Conservation (phyloP, 345 rosid species). For the Melastoma malabathricum region DNA sequence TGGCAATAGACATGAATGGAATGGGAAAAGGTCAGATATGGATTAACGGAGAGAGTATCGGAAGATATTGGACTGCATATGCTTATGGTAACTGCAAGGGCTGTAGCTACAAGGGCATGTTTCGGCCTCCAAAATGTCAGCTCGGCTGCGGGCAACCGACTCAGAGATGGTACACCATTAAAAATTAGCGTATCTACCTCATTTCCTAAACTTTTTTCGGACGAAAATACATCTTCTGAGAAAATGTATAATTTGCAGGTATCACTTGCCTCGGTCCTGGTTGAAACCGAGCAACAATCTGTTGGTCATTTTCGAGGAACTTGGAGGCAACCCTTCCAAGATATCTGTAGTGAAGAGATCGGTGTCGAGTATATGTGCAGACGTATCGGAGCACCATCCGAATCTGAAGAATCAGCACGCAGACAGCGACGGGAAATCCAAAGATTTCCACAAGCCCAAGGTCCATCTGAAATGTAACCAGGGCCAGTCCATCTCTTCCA, state of each 20-base stretch:
- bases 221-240: neutral
- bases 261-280: slow-evolving; percentile 56
- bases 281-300: slow-evolving; percentile 31
- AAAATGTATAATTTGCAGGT: slow-evolving; percentile 24
- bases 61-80: slow-evolving; percentile 37
- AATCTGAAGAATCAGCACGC: slow-evolving; percentile 92
- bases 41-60: slow-evolving; percentile 39
- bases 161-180: slow-evolving; percentile 35
- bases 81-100: slow-evolving; percentile 31
- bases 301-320: slow-evolving; percentile 42
- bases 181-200: neutral
- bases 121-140: slow-evolving; percentile 27
- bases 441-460: slow-evolving; percentile 71
- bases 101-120: slow-evolving; percentile 29
- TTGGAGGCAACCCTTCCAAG: slow-evolving; percentile 35
- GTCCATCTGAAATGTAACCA: slow-evolving; percentile 68
- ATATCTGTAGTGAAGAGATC: slow-evolving; percentile 31
- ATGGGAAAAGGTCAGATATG: slow-evolving; percentile 52
- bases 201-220: no score
- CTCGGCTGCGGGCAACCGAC: slow-evolving; percentile 43
- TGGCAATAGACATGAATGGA: slow-evolving; percentile 42
- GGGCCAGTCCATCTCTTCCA: slow-evolving; percentile 71
- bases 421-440: slow-evolving; percentile 85
- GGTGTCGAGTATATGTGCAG: slow-evolving; percentile 48
- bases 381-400: slow-evolving; percentile 76